Conservation (phyloP, 768 basidiomycete genomes). For the Thelephora aurantiotincta region DNA sequence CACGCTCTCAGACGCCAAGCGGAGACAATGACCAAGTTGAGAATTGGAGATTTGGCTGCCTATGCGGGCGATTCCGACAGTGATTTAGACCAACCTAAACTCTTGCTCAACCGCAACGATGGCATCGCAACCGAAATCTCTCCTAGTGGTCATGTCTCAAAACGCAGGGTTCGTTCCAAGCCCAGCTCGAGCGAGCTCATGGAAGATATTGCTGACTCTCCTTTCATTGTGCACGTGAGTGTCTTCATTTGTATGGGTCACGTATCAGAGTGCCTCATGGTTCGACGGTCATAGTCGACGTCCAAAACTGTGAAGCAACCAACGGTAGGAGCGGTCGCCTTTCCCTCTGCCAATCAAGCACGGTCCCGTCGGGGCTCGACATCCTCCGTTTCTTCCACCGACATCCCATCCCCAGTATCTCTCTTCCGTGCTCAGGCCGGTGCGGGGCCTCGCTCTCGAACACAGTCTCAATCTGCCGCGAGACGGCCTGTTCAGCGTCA, state of each 20-base stretch:
- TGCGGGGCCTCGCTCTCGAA: constrained; percentile 18
- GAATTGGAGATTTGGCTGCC: constrained; percentile 39
- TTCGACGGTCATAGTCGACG: constrained; percentile 3
- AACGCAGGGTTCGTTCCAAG: constrained; percentile 60
- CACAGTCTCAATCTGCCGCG: constrained; percentile 20
- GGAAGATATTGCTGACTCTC: constrained; percentile 29
- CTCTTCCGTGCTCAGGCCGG: constrained; percentile 37
- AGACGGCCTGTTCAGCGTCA: constrained; percentile 34
- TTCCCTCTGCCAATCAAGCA: constrained; percentile 22
- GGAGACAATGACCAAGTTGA: constrained; percentile 48
- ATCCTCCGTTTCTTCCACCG: constrained; percentile 29
- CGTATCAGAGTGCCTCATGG: too few relatives aligned
- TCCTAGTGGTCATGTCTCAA: constrained; percentile 63
- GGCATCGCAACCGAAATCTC: constrained; percentile 28
- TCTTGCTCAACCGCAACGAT: neutral
- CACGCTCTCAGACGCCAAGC: constrained; percentile 34
- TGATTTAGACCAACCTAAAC: neutral
- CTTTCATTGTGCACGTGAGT: constrained; percentile 9
- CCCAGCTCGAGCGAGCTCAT: constrained; percentile 57
- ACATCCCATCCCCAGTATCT: constrained; percentile 36
- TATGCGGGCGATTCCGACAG: constrained; percentile 38
- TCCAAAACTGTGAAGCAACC: constrained; percentile 15
- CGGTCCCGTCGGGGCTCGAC: constrained; percentile 24
- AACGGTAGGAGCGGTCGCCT: constrained; percentile 14
- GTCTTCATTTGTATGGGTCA: neutral